A percentile compares a stretch with the other conserved stretches of the same genome.
phyloP scores from a whole-genome alignment of 805 yeast genomes.

The Clavispora fructus region DNA sequence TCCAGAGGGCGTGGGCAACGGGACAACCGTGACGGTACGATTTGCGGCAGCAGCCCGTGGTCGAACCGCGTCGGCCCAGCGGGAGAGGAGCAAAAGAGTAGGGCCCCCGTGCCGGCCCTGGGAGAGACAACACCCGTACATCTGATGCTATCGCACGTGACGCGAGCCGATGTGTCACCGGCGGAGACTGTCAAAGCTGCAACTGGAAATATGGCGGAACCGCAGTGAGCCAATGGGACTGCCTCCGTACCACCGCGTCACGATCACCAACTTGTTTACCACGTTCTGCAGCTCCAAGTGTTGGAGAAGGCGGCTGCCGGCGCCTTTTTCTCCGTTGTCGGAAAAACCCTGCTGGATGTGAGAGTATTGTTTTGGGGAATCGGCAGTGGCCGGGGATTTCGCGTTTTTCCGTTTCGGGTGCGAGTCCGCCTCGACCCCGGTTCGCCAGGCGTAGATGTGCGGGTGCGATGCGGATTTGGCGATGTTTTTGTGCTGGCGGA shows the following conservation, averaged over 20 bases:
- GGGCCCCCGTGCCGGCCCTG: too few relatives aligned
- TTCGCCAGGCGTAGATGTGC: slow-evolving; percentile 70
- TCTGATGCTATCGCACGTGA: not conserved
- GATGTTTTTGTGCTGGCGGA: slow-evolving; percentile 42
- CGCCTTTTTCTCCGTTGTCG: slow-evolving; percentile 74
- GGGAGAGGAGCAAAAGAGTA: too few relatives aligned
- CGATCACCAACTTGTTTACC: slow-evolving; percentile 58
- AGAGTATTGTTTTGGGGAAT: slow-evolving; percentile 3
- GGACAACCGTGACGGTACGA: too few relatives aligned
- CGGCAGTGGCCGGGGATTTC: not conserved
- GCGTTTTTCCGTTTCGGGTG: not conserved
- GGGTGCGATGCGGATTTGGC: slow-evolving; percentile 60
- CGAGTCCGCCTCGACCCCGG: slow-evolving; percentile 24
- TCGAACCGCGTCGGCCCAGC: too few relatives aligned
- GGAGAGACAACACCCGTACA: too few relatives aligned
- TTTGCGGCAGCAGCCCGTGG: too few relatives aligned
- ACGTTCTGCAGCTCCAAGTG: slow-evolving; percentile 46
- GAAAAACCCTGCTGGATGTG: slow-evolving; percentile 52
- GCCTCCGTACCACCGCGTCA: slow-evolving; percentile 82
- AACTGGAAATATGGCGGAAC: slow-evolving; percentile 60
- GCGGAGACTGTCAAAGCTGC: slow-evolving; percentile 47
- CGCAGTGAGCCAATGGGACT: slow-evolving; percentile 66
- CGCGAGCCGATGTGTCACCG: not conserved
- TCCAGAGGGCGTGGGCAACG: too few relatives aligned
- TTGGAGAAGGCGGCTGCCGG: slow-evolving; percentile 54